Evolutionary conservation across 169 alveolate species (phyloP).

Genomic region (Amoebophrya sp.): DNA sequence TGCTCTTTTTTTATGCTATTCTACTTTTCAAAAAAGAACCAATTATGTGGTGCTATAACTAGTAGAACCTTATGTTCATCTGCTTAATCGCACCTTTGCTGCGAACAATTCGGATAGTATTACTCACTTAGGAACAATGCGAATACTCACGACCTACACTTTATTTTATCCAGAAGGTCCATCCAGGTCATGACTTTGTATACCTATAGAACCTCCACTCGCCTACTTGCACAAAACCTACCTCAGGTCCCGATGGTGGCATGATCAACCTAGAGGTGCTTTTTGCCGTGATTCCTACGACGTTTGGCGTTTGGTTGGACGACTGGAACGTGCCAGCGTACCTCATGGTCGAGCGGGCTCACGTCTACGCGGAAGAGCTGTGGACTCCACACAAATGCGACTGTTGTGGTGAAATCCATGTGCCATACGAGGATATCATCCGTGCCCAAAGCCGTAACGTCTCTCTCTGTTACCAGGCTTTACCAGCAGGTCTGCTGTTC

Average conservation of each 20-base stretch:
- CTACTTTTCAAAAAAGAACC: no score
- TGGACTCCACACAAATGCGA: background rate
- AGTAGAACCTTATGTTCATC: no score
- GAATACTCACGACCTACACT: no score
- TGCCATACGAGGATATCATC: slow-evolving; percentile 27
- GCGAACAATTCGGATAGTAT: no score
- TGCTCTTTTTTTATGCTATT: no score
- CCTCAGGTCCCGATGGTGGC: slow-evolving; percentile 1
- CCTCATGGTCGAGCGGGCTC: slow-evolving; percentile 27
- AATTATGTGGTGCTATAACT: no score
- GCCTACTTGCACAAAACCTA: no score
- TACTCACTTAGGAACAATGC: no score
- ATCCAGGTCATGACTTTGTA: no score
- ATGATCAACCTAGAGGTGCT: background rate
- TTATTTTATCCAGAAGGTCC: no score
- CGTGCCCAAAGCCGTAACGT: slow-evolving; percentile 2
- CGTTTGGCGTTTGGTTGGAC: slow-evolving; percentile 24
- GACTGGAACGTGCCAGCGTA: slow-evolving; percentile 32
- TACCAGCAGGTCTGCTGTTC: background rate
- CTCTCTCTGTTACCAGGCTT: slow-evolving; percentile 13
- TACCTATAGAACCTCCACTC: no score
- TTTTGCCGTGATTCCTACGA: background rate
- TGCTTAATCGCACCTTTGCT: no score
- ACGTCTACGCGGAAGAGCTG: slow-evolving; percentile 22
- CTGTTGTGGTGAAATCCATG: slow-evolving; percentile 6